These are phyloP conservation scores for Aristolochia californica DNA, from an alignment of 164 flowering plant species.

Conservation along the genomic window DNA sequence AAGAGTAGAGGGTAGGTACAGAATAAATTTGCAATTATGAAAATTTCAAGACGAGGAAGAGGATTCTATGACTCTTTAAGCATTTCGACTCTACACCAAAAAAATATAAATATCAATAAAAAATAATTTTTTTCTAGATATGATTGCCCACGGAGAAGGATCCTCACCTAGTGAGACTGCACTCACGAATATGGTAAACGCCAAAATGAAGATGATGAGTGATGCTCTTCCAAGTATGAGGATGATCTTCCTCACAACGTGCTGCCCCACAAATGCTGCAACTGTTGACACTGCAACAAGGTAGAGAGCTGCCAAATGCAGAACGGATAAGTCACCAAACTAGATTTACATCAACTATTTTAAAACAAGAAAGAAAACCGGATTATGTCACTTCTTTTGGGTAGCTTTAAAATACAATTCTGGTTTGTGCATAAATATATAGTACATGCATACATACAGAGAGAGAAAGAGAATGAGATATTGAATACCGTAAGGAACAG, in stretches of 20 bases:
- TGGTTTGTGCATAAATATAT: neutral
- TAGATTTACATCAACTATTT: neutral
- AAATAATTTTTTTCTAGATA: neutral
- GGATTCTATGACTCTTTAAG: too few relatives aligned
- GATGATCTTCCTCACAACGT: constrained; percentile 63
- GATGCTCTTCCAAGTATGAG: constrained; percentile 77
- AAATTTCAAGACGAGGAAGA: too few relatives aligned
- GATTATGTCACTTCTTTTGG: neutral
- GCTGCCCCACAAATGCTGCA: constrained; percentile 92
- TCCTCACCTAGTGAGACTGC: constrained; percentile 76
- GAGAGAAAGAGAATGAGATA: neutral
- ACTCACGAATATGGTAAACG: constrained; percentile 76
- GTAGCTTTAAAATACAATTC: neutral
- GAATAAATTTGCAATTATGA: too few relatives aligned
- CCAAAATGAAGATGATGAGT: constrained; percentile 79
- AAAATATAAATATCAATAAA: too few relatives aligned
- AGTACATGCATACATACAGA: too few relatives aligned
- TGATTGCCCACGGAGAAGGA: neutral
- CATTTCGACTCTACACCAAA: too few relatives aligned
- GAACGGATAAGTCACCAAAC: neutral
- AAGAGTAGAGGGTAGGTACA: too few relatives aligned
- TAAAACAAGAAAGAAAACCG: too few relatives aligned
- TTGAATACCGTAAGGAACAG: constrained; percentile 78
- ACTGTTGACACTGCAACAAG: constrained; percentile 61
- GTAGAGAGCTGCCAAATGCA: constrained; percentile 59